phyloP scores from a whole-genome alignment of 2,329 filamentous ascomycete genomes.

The Hypoxylon rubiginosum region DNA sequence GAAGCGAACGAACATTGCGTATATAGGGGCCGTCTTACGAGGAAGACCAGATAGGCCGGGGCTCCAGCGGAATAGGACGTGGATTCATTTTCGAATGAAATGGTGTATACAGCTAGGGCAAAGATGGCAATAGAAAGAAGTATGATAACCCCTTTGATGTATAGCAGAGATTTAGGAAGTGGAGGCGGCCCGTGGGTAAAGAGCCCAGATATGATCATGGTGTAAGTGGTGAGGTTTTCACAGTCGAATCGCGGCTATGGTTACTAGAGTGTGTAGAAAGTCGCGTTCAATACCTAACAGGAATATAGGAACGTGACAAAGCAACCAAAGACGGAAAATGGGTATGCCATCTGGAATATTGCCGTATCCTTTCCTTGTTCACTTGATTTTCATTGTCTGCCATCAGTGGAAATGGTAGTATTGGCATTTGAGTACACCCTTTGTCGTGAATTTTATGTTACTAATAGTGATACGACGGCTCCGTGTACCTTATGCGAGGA shows the following conservation, averaged over 20 bases:
- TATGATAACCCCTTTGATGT: constrained; percentile 56
- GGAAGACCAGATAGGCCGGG: constrained; percentile 61
- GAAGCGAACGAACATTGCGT: constrained; percentile 27
- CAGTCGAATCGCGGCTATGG: background rate
- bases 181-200: constrained; percentile 55
- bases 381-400: background rate
- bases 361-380: background rate
- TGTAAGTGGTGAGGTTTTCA: constrained; percentile 4
- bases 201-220: constrained; percentile 51
- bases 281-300: background rate
- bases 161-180: constrained; percentile 55
- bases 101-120: constrained; percentile 57
- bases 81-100: constrained; percentile 51
- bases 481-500: too few species aligned
- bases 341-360: background rate
- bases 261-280: background rate
- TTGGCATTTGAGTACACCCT: too few species aligned
- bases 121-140: constrained; percentile 58
- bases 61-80: constrained; percentile 52
- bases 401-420: too few species aligned
- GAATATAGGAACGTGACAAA: background rate
- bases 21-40: constrained; percentile 55
- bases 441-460: too few species aligned
- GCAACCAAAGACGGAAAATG: background rate
- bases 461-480: too few species aligned